Conservation (phyloP, 345 rosid genomes). For the Clausena lansium region DNA sequence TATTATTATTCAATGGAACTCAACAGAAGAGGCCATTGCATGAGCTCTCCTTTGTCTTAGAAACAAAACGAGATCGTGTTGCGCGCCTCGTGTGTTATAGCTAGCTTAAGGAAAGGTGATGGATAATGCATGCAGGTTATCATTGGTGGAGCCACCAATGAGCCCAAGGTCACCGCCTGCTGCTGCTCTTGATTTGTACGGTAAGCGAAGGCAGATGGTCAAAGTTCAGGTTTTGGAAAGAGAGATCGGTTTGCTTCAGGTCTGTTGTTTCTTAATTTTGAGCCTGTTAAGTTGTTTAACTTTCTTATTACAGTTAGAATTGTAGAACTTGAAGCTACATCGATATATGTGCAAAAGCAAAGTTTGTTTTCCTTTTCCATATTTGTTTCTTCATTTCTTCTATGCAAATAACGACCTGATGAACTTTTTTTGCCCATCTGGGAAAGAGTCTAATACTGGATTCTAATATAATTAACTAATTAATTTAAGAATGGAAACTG, state of each 20-base stretch:
- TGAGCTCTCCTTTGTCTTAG: neutral
- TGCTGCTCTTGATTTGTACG: constrained; percentile 39
- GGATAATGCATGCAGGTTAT: constrained; percentile 23
- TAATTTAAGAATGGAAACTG: neutral
- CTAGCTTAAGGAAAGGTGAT: neutral
- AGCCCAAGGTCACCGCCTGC: constrained; percentile 44
- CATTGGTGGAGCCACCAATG: constrained; percentile 11
- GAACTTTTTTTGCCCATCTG: neutral
- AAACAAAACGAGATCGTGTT: neutral
- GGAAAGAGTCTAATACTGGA: neutral
- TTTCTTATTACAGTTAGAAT: neutral
- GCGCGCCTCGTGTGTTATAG: too few relatives aligned
- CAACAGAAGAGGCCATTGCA: neutral
- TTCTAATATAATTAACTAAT: neutral
- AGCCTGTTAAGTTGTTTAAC: neutral
- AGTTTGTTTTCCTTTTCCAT: neutral
- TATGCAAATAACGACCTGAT: neutral
- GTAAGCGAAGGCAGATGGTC: constrained; percentile 41
- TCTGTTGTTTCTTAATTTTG: neutral
- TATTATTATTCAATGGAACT: constrained; percentile 3
- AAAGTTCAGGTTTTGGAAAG: constrained; percentile 47
- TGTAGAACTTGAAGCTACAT: neutral
- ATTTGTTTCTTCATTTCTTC: neutral
- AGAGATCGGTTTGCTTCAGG: constrained; percentile 49
- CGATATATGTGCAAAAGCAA: neutral